These are phyloP conservation scores for Cercophora newfieldiana DNA, from an alignment of 495 filamentous ascomycete genomes.

Conservation along the genomic window DNA sequence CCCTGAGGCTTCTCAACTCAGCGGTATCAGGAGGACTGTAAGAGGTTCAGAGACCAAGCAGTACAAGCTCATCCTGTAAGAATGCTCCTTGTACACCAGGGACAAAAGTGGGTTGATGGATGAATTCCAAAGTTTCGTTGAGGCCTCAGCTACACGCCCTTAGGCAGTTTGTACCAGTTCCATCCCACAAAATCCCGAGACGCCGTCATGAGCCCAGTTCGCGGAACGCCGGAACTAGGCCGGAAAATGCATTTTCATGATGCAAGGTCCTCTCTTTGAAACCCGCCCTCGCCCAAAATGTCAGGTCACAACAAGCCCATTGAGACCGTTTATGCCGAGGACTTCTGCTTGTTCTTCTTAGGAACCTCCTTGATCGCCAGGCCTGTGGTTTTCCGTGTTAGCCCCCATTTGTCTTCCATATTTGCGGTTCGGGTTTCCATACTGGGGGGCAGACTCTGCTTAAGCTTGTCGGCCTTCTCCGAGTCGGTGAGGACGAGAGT, in stretches of 20 bases:
- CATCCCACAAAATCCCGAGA: constrained; percentile 16
- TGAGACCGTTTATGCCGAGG: constrained; percentile 26
- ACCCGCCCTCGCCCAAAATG: constrained; percentile 6
- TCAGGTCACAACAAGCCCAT: constrained; percentile 12
- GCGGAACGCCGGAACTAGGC: constrained; percentile 9
- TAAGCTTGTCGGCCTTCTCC: constrained; percentile 99
- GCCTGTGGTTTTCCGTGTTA: constrained; percentile 33
- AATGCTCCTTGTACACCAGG: background rate
- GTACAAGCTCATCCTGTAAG: constrained; percentile 36
- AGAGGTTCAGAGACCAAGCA: constrained; percentile 49
- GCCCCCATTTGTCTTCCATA: background rate
- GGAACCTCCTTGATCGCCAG: constrained; percentile 50
- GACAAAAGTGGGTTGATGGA: constrained; percentile 18
- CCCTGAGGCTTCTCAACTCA: constrained; percentile 38
- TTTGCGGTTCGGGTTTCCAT: constrained; percentile 41
- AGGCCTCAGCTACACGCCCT: constrained; percentile 19
- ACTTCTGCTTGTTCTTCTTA: constrained; percentile 52
- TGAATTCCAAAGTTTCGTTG: constrained; percentile 29
- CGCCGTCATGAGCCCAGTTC: constrained; percentile 17
- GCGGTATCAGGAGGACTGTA: constrained; percentile 30
- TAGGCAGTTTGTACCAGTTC: constrained; percentile 10
- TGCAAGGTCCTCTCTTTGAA: constrained; percentile 2
- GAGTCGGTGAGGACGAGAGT: constrained; percentile 94
- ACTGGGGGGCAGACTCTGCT: constrained; percentile 97
- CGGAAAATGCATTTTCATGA: constrained; percentile 18